Evolutionary conservation across 495 filamentous ascomycete genomes (phyloP).

Genomic region (Xylona heveae): DNA sequence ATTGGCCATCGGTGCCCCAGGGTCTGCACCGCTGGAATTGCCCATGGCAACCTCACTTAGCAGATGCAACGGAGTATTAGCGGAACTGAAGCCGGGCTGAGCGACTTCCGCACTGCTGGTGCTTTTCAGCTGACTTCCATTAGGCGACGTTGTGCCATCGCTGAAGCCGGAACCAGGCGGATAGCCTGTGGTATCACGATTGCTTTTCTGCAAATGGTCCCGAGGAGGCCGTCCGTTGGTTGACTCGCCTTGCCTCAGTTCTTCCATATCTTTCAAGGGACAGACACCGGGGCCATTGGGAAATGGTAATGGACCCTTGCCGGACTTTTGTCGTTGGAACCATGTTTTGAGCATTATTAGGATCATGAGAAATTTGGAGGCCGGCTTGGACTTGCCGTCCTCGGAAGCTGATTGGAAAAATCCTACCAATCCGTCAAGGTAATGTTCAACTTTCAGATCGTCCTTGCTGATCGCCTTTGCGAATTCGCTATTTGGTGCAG

Average conservation of each 20-base stretch:
- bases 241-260: too few relatives aligned
- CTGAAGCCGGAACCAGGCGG: too few relatives aligned
- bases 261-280: too few relatives aligned
- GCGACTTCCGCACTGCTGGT: background rate
- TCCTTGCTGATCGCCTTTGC: constrained; percentile 57
- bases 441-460: constrained; percentile 51
- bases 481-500: constrained; percentile 41
- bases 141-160: too few relatives aligned
- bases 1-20: constrained; percentile 1
- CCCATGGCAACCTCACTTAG: constrained; percentile 10
- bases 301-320: too few relatives aligned
- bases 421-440: constrained; percentile 43
- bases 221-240: too few relatives aligned
- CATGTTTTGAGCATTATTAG: constrained; percentile 50
- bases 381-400: constrained; percentile 31
- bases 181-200: too few relatives aligned
- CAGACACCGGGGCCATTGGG: too few relatives aligned
- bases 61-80: constrained; percentile 8
- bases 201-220: too few relatives aligned
- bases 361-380: constrained; percentile 58
- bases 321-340: constrained; percentile 30
- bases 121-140: constrained; percentile 1
- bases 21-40: constrained; percentile 6
- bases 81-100: constrained; percentile 3
- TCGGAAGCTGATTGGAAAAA: constrained; percentile 43